A percentile compares a stretch with the other conserved stretches of the same genome.
Evolutionary conservation across 169 alveolate species (phyloP).

Genomic region (Cryptosporidium xiaoi): DNA sequence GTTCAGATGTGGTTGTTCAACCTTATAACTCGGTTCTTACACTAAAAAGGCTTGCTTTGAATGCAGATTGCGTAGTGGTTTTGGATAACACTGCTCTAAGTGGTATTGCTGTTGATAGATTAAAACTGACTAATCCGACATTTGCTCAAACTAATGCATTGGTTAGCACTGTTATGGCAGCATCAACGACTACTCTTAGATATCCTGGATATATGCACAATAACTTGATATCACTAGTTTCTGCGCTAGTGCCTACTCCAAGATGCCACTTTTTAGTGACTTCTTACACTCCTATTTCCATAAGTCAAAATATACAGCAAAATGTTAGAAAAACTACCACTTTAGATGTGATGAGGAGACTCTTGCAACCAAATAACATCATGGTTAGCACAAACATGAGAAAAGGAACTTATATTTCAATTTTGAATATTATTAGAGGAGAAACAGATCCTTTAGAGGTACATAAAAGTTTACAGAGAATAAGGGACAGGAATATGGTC

Average conservation of each 20-base stretch:
- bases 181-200: constrained; percentile 93
- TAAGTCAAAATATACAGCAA: constrained; percentile 77
- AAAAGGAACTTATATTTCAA: constrained; percentile 91
- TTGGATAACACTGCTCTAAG: constrained; percentile 98
- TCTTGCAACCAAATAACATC: constrained; percentile 89
- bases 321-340: constrained; percentile 95
- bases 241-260: constrained; percentile 98
- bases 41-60: constrained; percentile 89
- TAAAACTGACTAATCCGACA: constrained; percentile 88
- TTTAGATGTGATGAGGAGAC: constrained; percentile 97
- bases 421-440: constrained; percentile 93
- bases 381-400: constrained; percentile 85
- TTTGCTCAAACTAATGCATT: constrained; percentile 85
- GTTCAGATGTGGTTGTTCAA: constrained; percentile 98
- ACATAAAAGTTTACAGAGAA: constrained; percentile 93
- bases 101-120: constrained; percentile 95
- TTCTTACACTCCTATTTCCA: constrained; percentile 95
- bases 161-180: constrained; percentile 92
- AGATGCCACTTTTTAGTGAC: constrained; percentile 98
- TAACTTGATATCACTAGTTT: constrained; percentile 95
- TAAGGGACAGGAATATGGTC: constrained; percentile 90
- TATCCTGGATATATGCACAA: constrained; percentile 98
- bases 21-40: constrained; percentile 98
- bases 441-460: constrained; percentile 94
- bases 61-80: constrained; percentile 97